These are phyloP conservation scores for Pseudohyphozyma bogoriensis DNA, from an alignment of 768 basidiomycete species.

Conservation along the genomic window DNA sequence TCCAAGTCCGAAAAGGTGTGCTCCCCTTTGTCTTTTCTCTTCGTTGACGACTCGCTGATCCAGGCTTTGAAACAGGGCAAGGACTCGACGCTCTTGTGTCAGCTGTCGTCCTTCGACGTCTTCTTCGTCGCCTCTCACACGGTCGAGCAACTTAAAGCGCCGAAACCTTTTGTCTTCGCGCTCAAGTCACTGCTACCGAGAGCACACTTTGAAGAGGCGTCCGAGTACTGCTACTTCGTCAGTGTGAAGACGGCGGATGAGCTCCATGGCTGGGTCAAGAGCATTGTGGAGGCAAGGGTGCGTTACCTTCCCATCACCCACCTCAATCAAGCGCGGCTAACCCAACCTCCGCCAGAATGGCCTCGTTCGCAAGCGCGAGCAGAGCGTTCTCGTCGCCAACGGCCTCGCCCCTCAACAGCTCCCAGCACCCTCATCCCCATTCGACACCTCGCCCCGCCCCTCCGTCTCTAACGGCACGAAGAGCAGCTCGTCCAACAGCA, in stretches of 20 bases:
- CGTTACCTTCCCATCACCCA: conserved; percentile 35
- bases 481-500: not conserved
- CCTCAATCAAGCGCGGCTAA: not conserved
- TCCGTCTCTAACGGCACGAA: not conserved
- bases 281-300: conserved; percentile 70
- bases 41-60: not conserved
- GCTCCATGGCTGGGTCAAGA: conserved; percentile 67
- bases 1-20: conserved; percentile 80
- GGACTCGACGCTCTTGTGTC: conserved; percentile 71
- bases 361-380: conserved; percentile 14
- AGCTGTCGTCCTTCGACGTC: conserved; percentile 77
- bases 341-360: not conserved
- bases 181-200: conserved; percentile 59
- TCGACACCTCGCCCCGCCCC: not conserved
- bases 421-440: not conserved
- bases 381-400: conserved; percentile 5
- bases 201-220: conserved; percentile 29
- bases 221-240: conserved; percentile 81
- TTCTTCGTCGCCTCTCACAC: conserved; percentile 60
- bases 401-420: not conserved
- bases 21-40: conserved; percentile 11
- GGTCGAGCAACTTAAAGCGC: conserved; percentile 51
- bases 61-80: conserved; percentile 51
- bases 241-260: conserved; percentile 58
- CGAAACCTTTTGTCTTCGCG: conserved; percentile 74